phyloP scores from a whole-genome alignment of 148 eudicot genomes.

The Talinum fruticosum region DNA sequence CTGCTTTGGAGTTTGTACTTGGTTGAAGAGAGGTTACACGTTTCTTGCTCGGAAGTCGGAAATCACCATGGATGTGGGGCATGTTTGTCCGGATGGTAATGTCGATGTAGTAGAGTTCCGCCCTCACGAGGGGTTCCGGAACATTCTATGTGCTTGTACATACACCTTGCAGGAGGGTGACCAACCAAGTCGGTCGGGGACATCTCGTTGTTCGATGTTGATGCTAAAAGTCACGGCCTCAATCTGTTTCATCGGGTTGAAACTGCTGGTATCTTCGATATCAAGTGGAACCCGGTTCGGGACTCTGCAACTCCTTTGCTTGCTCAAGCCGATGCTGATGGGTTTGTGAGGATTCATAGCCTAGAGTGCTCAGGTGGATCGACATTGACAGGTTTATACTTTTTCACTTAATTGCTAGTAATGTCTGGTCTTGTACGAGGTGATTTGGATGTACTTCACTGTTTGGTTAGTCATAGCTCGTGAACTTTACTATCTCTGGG shows the following conservation, averaged over 20 bases:
- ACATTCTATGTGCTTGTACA: constrained; percentile 71
- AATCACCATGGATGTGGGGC: constrained; percentile 54
- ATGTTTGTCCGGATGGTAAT: constrained; percentile 60
- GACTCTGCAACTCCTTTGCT: constrained; percentile 43
- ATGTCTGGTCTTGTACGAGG: background rate
- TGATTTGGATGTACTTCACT: background rate
- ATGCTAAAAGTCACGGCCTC: constrained; percentile 35
- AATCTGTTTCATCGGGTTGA: constrained; percentile 48
- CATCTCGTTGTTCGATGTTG: constrained; percentile 70
- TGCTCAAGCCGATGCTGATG: constrained; percentile 96
- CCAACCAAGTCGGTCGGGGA: constrained; percentile 52
- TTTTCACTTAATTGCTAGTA: background rate
- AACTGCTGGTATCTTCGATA: constrained; percentile 80
- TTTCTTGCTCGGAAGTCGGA: background rate
- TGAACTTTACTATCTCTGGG: background rate
- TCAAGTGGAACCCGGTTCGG: constrained; percentile 69
- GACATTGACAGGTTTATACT: constrained; percentile 32
- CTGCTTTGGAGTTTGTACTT: background rate
- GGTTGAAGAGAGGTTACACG: background rate
- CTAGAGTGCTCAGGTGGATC: constrained; percentile 36
- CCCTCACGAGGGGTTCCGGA: constrained; percentile 55
- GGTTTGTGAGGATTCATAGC: constrained; percentile 54
- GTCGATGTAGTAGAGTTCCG: constrained; percentile 93
- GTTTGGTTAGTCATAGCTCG: background rate
- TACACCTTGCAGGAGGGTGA: constrained; percentile 77